Evolutionary conservation across 2,329 filamentous ascomycete species (phyloP).

Genomic region (Hypoxylon sp.): DNA sequence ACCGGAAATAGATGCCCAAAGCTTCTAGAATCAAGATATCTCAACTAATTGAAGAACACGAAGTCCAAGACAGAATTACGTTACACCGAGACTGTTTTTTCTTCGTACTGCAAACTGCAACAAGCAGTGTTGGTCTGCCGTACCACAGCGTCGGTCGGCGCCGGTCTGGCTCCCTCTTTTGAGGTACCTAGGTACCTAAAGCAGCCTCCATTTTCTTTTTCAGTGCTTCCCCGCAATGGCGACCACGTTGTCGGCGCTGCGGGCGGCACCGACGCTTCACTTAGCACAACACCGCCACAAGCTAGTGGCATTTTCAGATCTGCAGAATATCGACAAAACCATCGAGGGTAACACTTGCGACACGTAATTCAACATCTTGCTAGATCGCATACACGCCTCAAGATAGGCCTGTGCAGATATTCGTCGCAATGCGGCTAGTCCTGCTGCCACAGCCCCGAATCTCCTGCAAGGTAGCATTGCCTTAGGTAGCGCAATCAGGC

Average conservation of each 20-base stretch:
- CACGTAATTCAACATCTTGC: background rate
- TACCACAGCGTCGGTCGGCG: constrained; percentile 22
- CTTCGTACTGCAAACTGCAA: constrained; percentile 5
- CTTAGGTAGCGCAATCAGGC: background rate
- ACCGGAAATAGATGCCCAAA: constrained; percentile 24
- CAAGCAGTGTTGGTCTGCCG: background rate
- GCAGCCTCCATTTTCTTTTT: background rate
- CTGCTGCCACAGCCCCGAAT: background rate
- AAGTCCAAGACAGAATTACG: constrained; percentile 39
- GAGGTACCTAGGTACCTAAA: background rate
- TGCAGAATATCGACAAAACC: background rate
- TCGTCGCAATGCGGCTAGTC: background rate
- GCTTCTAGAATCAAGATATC: constrained; percentile 7
- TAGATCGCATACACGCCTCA: background rate
- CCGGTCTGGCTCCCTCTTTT: constrained; percentile 11
- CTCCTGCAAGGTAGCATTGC: background rate
- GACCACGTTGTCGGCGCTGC: constrained; percentile 1
- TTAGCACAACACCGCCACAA: background rate
- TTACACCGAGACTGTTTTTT: constrained; percentile 17
- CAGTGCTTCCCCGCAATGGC: constrained; percentile 5
- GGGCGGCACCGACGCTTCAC: too few relatives aligned
- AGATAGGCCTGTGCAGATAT: background rate
- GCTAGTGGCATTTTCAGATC: constrained; percentile 8
- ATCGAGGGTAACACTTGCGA: background rate
- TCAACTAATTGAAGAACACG: constrained; percentile 26